Conservation (phyloP, 2,329 filamentous ascomycete species). For the Fusarium xyrophilum region DNA sequence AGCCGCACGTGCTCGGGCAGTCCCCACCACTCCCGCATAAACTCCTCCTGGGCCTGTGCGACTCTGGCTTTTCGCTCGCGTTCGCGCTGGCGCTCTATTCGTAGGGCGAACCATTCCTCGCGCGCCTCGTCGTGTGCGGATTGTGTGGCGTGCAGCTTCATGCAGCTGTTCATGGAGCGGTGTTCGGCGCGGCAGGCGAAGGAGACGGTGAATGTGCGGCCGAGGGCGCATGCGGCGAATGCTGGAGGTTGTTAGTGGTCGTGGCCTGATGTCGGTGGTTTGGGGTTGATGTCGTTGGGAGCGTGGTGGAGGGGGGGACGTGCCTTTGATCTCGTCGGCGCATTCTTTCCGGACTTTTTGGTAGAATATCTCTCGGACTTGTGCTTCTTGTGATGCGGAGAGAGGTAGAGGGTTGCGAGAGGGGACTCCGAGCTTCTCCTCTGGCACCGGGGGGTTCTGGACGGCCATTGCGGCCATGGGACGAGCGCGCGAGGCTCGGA, state of each 20-base stretch:
- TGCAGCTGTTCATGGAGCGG: constrained; percentile 90
- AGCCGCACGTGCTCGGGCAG: constrained; percentile 63
- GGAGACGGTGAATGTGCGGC: constrained; percentile 84
- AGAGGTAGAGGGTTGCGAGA: constrained; percentile 83
- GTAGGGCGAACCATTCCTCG: constrained; percentile 88
- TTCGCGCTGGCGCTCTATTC: constrained; percentile 73
- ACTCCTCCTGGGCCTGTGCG: constrained; percentile 68
- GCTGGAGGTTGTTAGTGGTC: constrained; percentile 57
- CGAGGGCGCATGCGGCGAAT: constrained; percentile 88
- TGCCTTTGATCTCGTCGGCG: constrained; percentile 79
- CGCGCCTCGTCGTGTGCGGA: constrained; percentile 86
- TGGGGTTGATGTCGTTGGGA: background rate
- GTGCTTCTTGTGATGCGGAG: constrained; percentile 79
- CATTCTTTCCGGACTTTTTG: constrained; percentile 79
- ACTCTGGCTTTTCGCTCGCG: constrained; percentile 68
- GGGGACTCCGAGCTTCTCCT: constrained; percentile 55
- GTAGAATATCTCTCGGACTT: constrained; percentile 82
- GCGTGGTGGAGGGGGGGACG: constrained; percentile 8
- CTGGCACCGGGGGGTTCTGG: constrained; percentile 45
- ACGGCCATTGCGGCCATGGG: constrained; percentile 47
- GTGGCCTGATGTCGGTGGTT: constrained; percentile 6
- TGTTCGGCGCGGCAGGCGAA: constrained; percentile 84
- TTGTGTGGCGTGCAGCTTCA: constrained; percentile 84
- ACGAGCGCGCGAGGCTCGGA: constrained; percentile 13
- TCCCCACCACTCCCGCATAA: constrained; percentile 73